Evolutionary conservation across 1,139 yeast species (phyloP).

Genomic region (Kluyveromyces sp.): DNA sequence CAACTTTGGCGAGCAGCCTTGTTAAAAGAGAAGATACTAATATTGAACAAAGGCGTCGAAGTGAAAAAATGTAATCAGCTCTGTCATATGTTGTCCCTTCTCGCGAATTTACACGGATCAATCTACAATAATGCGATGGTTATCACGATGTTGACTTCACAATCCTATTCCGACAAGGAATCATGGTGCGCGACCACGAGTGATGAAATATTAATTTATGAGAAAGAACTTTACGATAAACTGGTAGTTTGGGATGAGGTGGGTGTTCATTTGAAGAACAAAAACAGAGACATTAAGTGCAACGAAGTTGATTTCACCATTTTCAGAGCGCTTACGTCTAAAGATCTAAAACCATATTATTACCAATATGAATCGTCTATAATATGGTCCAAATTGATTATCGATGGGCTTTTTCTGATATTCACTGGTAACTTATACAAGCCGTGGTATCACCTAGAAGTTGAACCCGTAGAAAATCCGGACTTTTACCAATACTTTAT

Average conservation of each 20-base stretch:
- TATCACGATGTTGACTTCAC: conserved; percentile 1
- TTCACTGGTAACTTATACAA: conserved; percentile 6
- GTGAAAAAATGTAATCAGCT: conserved; percentile 41
- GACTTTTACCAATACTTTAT: conserved; percentile 17
- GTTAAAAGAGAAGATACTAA: conserved; percentile 51
- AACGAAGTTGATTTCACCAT: conserved; percentile 7
- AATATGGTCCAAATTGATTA: conserved; percentile 6
- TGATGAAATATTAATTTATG: conserved; percentile 5
- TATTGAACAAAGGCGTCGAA: conserved; percentile 41
- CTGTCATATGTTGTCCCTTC: conserved; percentile 41
- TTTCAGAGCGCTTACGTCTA: conserved; percentile 1
- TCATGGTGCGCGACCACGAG: conserved; percentile 7
- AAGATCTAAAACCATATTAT: neutral
- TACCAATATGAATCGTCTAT: conserved; percentile 7
- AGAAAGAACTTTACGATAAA: conserved; percentile 2
- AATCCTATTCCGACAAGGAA: neutral
- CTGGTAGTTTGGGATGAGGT: conserved; percentile 2
- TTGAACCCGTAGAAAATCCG: conserved; percentile 1
- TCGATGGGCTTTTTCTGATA: conserved; percentile 4
- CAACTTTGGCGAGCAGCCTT: conserved; percentile 64
- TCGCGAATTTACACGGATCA: neutral
- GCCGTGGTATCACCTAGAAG: conserved; percentile 7
- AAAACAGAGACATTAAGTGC: conserved; percentile 2
- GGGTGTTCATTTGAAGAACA: conserved; percentile 3
- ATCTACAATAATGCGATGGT: conserved; percentile 3